Conservation (phyloP, 768 basidiomycete species). For the Tulasnella calospora region DNA sequence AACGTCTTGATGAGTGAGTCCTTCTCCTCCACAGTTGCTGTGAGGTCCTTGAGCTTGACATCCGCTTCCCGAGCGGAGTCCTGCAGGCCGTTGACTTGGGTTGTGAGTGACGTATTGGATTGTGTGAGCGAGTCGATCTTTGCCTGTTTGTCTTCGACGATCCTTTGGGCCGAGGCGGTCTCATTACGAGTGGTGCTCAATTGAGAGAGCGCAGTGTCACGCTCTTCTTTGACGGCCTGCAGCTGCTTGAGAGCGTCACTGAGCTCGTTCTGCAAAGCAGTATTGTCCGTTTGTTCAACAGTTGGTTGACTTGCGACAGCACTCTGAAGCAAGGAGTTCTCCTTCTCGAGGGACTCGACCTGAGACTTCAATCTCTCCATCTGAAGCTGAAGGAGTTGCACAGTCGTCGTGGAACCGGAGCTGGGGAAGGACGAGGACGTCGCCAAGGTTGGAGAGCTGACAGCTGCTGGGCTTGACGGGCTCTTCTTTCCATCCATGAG, state of each 20-base stretch:
- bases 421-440: background rate
- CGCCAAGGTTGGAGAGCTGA: background rate
- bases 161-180: background rate
- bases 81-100: constrained; percentile 17
- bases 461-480: constrained; percentile 21
- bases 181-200: constrained; percentile 25
- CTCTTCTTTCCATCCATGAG: constrained; percentile 40
- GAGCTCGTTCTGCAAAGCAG: constrained; percentile 43
- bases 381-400: constrained; percentile 13
- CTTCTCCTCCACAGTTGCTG: constrained; percentile 33
- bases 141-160: constrained; percentile 10
- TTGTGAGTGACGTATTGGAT: background rate
- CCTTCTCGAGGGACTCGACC: constrained; percentile 61
- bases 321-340: constrained; percentile 55
- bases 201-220: constrained; percentile 25
- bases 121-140: constrained; percentile 15
- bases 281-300: constrained; percentile 30
- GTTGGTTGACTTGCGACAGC: constrained; percentile 29
- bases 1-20: constrained; percentile 47
- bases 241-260: background rate
- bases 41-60: constrained; percentile 41
- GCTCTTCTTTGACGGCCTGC: constrained; percentile 39
- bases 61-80: constrained; percentile 28
- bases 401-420: background rate
- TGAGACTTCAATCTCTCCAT: constrained; percentile 35